Conservation (phyloP, 768 basidiomycete genomes). For the Gloeophyllum trabeum region DNA sequence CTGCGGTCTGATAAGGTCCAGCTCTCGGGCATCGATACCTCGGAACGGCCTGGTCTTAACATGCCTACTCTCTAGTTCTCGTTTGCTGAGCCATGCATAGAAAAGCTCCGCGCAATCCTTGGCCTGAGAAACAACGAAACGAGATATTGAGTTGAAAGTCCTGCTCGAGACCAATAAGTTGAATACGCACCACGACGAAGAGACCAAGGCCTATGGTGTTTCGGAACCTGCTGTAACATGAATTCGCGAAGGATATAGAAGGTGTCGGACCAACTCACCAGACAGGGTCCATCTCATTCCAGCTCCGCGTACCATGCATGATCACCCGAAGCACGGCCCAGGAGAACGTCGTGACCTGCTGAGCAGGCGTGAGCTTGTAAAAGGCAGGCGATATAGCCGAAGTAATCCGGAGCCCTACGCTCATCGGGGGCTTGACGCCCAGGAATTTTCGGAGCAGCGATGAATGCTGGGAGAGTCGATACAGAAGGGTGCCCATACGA, state of each 20-base stretch:
- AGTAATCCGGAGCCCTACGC: not conserved
- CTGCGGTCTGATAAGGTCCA: conserved; percentile 68
- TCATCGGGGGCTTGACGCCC: conserved; percentile 10
- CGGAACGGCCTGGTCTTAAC: conserved; percentile 63
- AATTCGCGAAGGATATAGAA: not conserved
- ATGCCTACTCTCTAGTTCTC: conserved; percentile 55
- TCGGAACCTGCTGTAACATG: conserved; percentile 59
- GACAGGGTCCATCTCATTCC: conserved; percentile 62
- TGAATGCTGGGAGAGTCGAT: conserved; percentile 38
- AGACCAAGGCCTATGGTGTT: conserved; percentile 59
- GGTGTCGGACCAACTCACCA: conserved; percentile 30
- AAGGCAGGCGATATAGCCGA: conserved; percentile 4
- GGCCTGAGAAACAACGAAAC: conserved; percentile 23
- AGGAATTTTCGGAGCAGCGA: conserved; percentile 21
- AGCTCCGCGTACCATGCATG: conserved; percentile 46
- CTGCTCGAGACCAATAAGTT: conserved; percentile 11
- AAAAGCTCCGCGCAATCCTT: conserved; percentile 60
- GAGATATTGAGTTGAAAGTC: not conserved
- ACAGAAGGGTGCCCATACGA: conserved; percentile 50
- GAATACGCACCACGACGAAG: conserved; percentile 62
- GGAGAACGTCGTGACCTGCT: conserved; percentile 16
- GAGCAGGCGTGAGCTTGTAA: conserved; percentile 10
- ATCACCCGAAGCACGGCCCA: conserved; percentile 32
- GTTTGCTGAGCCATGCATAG: conserved; percentile 60
- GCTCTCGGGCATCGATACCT: conserved; percentile 55